Conservation (phyloP, 164 flowering plant genomes). For the Brasenia schreberi region DNA sequence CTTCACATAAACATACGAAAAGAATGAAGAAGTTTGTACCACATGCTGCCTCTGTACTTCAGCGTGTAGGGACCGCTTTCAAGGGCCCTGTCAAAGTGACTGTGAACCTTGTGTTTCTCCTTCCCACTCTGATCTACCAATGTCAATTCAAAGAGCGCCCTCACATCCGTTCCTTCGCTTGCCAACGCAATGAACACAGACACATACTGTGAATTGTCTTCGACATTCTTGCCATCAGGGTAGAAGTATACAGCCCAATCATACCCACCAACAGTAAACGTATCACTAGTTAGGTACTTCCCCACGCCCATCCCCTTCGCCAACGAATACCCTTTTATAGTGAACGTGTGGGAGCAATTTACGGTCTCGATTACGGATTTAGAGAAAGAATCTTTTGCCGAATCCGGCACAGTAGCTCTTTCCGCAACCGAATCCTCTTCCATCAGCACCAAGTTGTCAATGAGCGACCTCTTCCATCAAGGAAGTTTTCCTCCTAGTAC, state of each 20-base stretch:
- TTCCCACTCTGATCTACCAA: conserved; percentile 75
- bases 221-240: conserved; percentile 84
- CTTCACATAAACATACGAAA: neutral
- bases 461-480: neutral
- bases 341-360: conserved; percentile 62
- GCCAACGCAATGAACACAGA: conserved; percentile 76
- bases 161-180: conserved; percentile 68
- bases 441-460: neutral
- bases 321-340: conserved; percentile 64
- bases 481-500: too few species aligned
- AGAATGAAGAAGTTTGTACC: conserved; percentile 28
- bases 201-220: conserved; percentile 59
- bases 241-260: conserved; percentile 91
- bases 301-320: conserved; percentile 85
- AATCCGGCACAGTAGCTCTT: neutral
- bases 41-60: conserved; percentile 86
- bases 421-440: neutral
- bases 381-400: conserved; percentile 22
- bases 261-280: conserved; percentile 67
- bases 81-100: conserved; percentile 66
- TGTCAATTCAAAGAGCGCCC: conserved; percentile 73
- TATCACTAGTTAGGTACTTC: conserved; percentile 54
- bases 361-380: conserved; percentile 61
- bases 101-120: conserved; percentile 71
- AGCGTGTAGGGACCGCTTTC: conserved; percentile 77